A percentile compares a stretch with the other conserved stretches of the same genome.
Conservation (phyloP, 2,329 filamentous ascomycete genomes). For the Tolypocladium paradoxum region DNA sequence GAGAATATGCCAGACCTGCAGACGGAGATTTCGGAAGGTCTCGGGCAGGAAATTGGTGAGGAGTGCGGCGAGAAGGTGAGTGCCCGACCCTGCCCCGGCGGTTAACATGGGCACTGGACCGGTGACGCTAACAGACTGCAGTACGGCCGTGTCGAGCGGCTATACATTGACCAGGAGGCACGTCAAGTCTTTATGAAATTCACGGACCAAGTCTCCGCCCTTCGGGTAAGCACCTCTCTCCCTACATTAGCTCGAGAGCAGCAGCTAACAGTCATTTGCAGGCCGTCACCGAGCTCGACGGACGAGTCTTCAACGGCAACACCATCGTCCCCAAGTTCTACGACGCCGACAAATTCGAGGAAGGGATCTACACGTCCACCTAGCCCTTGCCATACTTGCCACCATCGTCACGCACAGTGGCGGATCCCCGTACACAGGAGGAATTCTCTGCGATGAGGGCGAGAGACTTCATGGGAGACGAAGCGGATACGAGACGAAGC, state of each 20-base stretch:
- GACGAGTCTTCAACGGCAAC: conserved; percentile 81
- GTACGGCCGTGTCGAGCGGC: conserved; percentile 74
- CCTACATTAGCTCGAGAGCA: background rate
- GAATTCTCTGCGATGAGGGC: background rate
- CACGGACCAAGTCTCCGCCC: conserved; percentile 69
- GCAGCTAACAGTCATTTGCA: conserved; percentile 20
- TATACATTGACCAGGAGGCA: conserved; percentile 59
- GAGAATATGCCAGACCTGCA: conserved; percentile 68
- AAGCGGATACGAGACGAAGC: background rate
- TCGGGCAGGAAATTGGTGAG: conserved; percentile 92
- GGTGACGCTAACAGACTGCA: conserved; percentile 19
- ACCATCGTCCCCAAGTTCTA: conserved; percentile 74
- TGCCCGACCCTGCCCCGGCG: too few species aligned
- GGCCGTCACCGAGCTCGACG: conserved; percentile 85
- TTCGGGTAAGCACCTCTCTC: conserved; percentile 51
- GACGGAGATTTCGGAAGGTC: conserved; percentile 60
- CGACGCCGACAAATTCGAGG: conserved; percentile 71
- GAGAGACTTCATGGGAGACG: background rate
- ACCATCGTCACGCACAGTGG: background rate
- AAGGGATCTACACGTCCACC: conserved; percentile 38
- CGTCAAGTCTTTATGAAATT: conserved; percentile 86
- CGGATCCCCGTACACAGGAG: background rate
- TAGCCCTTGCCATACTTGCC: background rate
- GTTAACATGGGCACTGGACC: too few species aligned
- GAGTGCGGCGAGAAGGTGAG: conserved; percentile 71